Evolutionary conservation across 2,329 filamentous ascomycete species (phyloP), one percentile per base, ranked within the genome.

Genomic region (Didymella exigua): DNA sequence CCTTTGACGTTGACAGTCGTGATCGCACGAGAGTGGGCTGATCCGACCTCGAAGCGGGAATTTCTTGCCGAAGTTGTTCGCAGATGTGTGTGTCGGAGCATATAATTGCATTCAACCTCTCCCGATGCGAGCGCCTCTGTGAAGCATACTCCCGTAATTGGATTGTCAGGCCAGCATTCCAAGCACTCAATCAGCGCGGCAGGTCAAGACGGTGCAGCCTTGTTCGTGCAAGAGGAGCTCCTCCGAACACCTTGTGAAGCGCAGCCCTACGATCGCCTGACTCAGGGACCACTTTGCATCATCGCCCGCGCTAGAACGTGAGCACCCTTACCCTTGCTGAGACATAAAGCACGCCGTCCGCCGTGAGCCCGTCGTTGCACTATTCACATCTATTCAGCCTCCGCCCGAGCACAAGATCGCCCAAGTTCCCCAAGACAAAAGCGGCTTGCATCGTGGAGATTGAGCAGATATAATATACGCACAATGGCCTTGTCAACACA

Each of bases 401-500:
- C 24, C 24, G 19, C 13, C 27, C 18, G 5, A 1, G 13, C 34
- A 40, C 36, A 38, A 36, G 18, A 36, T 10, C 7, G 9, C 33
- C 18, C 11, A 4, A 4, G 18, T 6, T 21, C 8, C 18, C 18
- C 33, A 21, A 13, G 13, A 7, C 33, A 13, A 36, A n/a, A 36
- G 3, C 18, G 18, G 13, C 18, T 21, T 19, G 16, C 5, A 26
- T 36, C 9, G 18, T 13, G n/a, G 2, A 19, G 30, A 5, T 6
- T 3, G 1, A 31, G 6, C 5, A 34, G 8, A 18, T 9, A 10
- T 14, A 18, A 5, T 26, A 42, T 7, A 24, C 27, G 16, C 16
- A 66, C 46, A 48, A 75, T 74, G 72, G 63, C 68, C 6, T 29
- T 71, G 49, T 62, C 69, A 37, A 63, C 71, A 51, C 70, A 73